Percentiles rank a stretch among this genome's conserved stretches.
Evolutionary conservation across 2,329 filamentous ascomycete species (phyloP).

Genomic region (Colletotrichum spinosum): DNA sequence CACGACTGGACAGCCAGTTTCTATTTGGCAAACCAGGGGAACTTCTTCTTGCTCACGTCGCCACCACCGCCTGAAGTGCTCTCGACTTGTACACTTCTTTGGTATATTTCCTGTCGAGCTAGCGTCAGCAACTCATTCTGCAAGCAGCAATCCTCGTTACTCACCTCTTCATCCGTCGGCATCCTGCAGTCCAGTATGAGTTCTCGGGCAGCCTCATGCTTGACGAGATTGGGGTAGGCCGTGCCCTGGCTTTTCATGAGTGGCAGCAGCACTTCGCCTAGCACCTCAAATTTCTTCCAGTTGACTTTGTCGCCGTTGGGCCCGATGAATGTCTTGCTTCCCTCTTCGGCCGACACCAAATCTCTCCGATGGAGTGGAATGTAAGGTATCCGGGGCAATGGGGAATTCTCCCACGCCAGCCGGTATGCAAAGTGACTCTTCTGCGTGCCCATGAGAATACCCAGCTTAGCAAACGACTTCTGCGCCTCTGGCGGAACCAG

Average conservation of each 20-base stretch:
- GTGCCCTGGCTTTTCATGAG: slow-evolving; percentile 92
- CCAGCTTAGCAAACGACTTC: slow-evolving; percentile 88
- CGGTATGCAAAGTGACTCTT: slow-evolving; percentile 96
- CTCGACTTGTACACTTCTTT: slow-evolving; percentile 71
- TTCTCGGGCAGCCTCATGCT: slow-evolving; percentile 77
- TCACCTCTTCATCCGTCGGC: slow-evolving; percentile 87
- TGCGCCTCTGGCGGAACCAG: slow-evolving; percentile 78
- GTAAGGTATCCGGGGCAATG: slow-evolving; percentile 90
- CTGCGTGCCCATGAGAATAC: slow-evolving; percentile 91
- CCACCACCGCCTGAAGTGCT: slow-evolving; percentile 56
- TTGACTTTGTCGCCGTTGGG: slow-evolving; percentile 82
- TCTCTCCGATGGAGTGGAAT: slow-evolving; percentile 91
- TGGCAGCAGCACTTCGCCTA: slow-evolving; percentile 90
- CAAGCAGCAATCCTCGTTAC: slow-evolving; percentile 44
- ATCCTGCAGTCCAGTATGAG: slow-evolving; percentile 86
- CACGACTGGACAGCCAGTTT: slow-evolving; percentile 23
- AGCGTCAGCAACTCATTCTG: slow-evolving; percentile 41
- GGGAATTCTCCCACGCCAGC: slow-evolving; percentile 97
- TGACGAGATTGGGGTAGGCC: slow-evolving; percentile 79
- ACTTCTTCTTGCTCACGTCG: slow-evolving; percentile 72
- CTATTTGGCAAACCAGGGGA: slow-evolving; percentile 72
- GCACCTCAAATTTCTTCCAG: slow-evolving; percentile 98
- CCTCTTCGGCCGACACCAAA: slow-evolving; percentile 91
- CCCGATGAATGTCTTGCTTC: slow-evolving; percentile 89
- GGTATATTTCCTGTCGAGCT: slow-evolving; percentile 69